Evolutionary conservation across 345 rosid species (phyloP), one percentile per base, ranked within the genome.

Genomic region (Eucalyptus cloeziana): DNA sequence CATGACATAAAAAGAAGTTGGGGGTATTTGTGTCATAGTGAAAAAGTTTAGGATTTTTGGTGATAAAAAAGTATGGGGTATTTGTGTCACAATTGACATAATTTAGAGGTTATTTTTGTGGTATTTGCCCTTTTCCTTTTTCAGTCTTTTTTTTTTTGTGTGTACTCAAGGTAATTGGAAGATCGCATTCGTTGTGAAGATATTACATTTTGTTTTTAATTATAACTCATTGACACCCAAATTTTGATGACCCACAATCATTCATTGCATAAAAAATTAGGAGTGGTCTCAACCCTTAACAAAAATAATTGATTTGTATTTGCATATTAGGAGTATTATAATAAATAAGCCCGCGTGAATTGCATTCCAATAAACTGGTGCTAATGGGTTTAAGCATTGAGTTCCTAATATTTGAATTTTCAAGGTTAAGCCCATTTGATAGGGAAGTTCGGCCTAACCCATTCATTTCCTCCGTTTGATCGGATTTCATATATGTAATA

Each of bases 91-190:
- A 4, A 0, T 22, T 9, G 2, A 56, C 27, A 56, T 9, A 56
- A 4, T 56, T 24, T 56, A 56, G 30, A 22, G 13, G 62, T 22
- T 56, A 4, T 24, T 24, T 56, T 52, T 56, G 4, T 24, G 0
- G 13, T 24, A 56, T 24, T 56, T 56, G 30, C 30, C 30, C 62
- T 24, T 56, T 56, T 56, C 6, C 30, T 9, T 22, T 56, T 56
- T 56, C 27, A 56, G 6, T 0, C 0, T 0, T 52, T 19, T 52
- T 56, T 22, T 54, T 22, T 21, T 8, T 2, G 51, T 56, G 13
- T 56, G 13, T 10, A 56, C 62, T 56, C 62, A 24, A 56, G 6
- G 13, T 24, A 22, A 24, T 56, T 56, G 13, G 30, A 56, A 56
- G 27, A 56, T 24, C 6, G 1, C 62, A 56, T 56, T 56, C 0